A percentile compares a stretch with the other conserved stretches of the same genome.
Evolutionary conservation across 2,329 filamentous ascomycete genomes (phyloP).

Genomic region (Tolypocladium tundrense): DNA sequence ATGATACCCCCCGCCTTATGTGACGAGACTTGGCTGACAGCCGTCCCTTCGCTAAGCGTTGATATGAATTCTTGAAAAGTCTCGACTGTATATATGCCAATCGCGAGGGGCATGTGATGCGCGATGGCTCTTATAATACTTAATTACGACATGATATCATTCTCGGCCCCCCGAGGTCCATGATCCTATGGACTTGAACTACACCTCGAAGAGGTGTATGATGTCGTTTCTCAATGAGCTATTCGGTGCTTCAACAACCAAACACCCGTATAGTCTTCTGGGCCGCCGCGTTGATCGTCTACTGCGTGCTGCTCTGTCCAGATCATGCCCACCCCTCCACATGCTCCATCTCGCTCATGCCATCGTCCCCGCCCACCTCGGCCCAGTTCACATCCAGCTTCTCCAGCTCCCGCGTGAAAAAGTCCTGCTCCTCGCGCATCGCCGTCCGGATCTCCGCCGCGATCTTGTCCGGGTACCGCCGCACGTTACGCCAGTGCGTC

Average conservation of each 20-base stretch:
- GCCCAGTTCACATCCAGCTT: slow-evolving; percentile 50
- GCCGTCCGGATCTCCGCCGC: slow-evolving; percentile 45
- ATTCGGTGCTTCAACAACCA: too few relatives aligned
- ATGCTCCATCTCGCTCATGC: slow-evolving; percentile 22
- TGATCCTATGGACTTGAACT: background rate
- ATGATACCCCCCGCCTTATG: background rate
- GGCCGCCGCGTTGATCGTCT: background rate
- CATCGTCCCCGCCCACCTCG: slow-evolving; percentile 26
- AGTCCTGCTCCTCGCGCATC: slow-evolving; percentile 65
- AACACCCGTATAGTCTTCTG: background rate
- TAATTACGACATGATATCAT: background rate
- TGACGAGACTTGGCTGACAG: background rate
- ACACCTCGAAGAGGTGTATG: background rate
- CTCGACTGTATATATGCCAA: background rate
- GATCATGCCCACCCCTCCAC: slow-evolving; percentile 17
- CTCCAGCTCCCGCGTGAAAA: slow-evolving; percentile 69
- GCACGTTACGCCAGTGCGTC: slow-evolving; percentile 90
- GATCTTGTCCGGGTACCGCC: slow-evolving; percentile 72
- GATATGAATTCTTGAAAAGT: background rate
- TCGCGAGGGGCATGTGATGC: background rate
- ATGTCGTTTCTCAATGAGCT: background rate
- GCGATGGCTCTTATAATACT: background rate
- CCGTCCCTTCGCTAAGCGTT: background rate
- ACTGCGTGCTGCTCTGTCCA: background rate
- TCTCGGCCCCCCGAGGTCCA: background rate